Base-by-base conservation (phyloP, 345 rosid species). In the Arabidopsis suecica region DNA sequence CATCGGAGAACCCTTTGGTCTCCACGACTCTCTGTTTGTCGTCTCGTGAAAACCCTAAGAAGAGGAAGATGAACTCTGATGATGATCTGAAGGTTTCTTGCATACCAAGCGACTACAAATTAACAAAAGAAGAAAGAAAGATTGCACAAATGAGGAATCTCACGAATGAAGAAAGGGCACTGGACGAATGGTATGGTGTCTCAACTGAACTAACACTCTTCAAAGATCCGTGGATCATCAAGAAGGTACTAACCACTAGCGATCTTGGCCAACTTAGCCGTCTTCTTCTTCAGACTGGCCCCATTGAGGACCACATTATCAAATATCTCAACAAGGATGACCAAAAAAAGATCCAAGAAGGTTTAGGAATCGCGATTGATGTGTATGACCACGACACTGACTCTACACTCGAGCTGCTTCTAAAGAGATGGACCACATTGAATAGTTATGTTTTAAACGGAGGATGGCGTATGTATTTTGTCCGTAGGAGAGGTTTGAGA, bases 361-460 rank as follows among this genome's bases (percentile, higher is more conserved):
- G 77, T 33, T 5, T 7, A 6, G 44, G 57, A 57, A 9, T 64
- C 42, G 22, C 12, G 8, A 48, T 73, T 3, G 38, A 64, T 11
- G 77, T 73, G 58, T 65, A 64, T 6, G 78, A 73, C 13, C 78
- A 73, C 40, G 58, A 73, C 44, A 64, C 69, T 51, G 12, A 54
- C 4, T 41, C 69, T 32, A 41, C 51, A 2, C 22, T 53, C 23
- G 18, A 42, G 65, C n/a, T 73, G 49, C 14, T 23, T 65, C 71
- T 73, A n/a, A 44, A 4, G 71, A 65, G 45, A 65, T 16, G 45
- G 56, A 7, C 5, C 20, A 42, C n/a, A 12, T 3, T 16, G 23
- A n/a, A 18, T 9, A 9, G 34, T 12, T 63, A 73, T 64, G 47
- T 54, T 54, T 32, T 73, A 8, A 33, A 57, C 44, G 64, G 64